A percentile compares a stretch with the other conserved stretches of the same genome.
phyloP scores from a whole-genome alignment of 495 filamentous ascomycete genomes.

The Aspergillus funiculosus region DNA sequence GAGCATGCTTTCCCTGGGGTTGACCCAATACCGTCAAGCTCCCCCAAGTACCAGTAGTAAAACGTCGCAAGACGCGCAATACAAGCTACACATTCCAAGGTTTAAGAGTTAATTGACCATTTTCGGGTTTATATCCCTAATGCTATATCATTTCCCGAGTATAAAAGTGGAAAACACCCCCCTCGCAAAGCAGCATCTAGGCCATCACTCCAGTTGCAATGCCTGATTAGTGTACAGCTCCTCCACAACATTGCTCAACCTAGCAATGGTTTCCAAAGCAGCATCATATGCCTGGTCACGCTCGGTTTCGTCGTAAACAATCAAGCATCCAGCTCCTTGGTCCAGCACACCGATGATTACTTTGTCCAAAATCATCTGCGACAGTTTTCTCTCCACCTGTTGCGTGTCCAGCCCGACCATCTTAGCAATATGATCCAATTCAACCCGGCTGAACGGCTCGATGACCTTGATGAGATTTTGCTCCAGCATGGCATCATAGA shows the following conservation, averaged over 20 bases:
- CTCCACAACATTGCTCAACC: constrained; percentile 95
- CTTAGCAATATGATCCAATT: constrained; percentile 93
- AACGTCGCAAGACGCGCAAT: too few relatives aligned
- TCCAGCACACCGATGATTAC: constrained; percentile 96
- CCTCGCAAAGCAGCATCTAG: background rate
- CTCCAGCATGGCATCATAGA: constrained; percentile 98
- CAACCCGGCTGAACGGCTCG: constrained; percentile 93
- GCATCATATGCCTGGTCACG: constrained; percentile 91
- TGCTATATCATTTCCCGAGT: constrained; percentile 22
- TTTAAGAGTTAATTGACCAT: background rate
- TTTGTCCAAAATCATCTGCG: constrained; percentile 99
- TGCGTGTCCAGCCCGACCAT: constrained; percentile 94
- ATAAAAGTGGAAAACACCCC: constrained; percentile 11
- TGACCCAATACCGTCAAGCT: too few relatives aligned
- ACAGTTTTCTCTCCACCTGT: constrained; percentile 95
- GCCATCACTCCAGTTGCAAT: constrained; percentile 77
- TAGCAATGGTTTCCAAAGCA: constrained; percentile 90
- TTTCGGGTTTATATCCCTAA: constrained; percentile 18
- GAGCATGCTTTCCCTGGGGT: too few relatives aligned
- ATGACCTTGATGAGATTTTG: constrained; percentile 99
- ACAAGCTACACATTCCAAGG: background rate
- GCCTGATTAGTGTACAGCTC: constrained; percentile 97
- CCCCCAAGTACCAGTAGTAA: too few relatives aligned
- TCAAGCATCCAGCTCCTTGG: constrained; percentile 94
- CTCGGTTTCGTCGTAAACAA: constrained; percentile 92